phyloP scores from a whole-genome alignment of 2,329 filamentous ascomycete species.

The Aspergillus neoniger region DNA sequence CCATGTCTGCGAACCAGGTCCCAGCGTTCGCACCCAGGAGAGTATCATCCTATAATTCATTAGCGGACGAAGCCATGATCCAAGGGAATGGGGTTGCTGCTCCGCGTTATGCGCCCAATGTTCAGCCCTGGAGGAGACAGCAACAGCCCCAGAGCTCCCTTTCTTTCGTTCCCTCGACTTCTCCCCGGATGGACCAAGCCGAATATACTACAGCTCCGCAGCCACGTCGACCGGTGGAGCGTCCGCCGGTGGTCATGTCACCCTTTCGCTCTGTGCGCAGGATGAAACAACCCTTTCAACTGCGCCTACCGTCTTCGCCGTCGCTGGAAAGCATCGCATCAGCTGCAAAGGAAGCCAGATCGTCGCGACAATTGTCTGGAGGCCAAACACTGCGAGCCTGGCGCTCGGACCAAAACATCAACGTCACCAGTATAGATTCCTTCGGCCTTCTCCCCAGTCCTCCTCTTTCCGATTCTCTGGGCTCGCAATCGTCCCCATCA shows the following conservation, averaged over 20 bases:
- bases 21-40: constrained; percentile 20
- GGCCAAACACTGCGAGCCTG: constrained; percentile 35
- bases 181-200: constrained; percentile 31
- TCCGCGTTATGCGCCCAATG: constrained; percentile 26
- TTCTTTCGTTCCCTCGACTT: constrained; percentile 38
- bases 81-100: constrained; percentile 19
- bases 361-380: constrained; percentile 23
- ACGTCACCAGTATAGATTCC: constrained; percentile 31
- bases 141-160: constrained; percentile 36
- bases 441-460: constrained; percentile 42
- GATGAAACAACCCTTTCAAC: constrained; percentile 44
- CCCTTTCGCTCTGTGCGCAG: constrained; percentile 43
- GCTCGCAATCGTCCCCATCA: constrained; percentile 29
- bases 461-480: constrained; percentile 37
- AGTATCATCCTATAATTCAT: constrained; percentile 22
- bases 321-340: constrained; percentile 31
- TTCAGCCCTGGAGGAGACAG: constrained; percentile 31
- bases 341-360: constrained; percentile 21
- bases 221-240: constrained; percentile 29
- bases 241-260: constrained; percentile 32
- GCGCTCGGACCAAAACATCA: constrained; percentile 40
- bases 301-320: constrained; percentile 39
- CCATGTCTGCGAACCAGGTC: constrained; percentile 21
- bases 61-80: constrained; percentile 12
- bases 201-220: constrained; percentile 30